Percentiles rank a stretch among this genome's conserved stretches.
Conservation (phyloP, 176 grass and related monocot species). For the Ananas comosus region DNA sequence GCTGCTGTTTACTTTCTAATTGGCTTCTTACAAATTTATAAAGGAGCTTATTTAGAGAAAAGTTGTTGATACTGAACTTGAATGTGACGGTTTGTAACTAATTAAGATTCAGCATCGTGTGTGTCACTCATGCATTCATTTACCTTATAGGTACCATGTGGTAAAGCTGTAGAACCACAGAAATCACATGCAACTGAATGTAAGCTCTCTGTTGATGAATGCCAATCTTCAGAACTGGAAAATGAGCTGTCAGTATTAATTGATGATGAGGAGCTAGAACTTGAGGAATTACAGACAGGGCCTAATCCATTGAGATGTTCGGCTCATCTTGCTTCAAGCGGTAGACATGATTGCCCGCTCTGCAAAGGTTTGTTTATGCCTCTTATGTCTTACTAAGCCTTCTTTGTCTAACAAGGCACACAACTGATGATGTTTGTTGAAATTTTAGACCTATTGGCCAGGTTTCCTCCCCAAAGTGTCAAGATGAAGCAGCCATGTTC, state of each 20-base stretch:
- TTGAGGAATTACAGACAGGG: constrained; percentile 80
- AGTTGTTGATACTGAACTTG: no score
- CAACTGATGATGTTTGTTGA: constrained; percentile 4
- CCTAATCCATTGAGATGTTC: constrained; percentile 90
- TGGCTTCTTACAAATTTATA: not conserved
- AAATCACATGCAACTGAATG: constrained; percentile 42
- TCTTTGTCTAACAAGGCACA: constrained; percentile 13
- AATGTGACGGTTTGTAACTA: no score
- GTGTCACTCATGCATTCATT: not conserved
- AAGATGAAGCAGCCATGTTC: constrained; percentile 86
- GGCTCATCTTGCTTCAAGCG: constrained; percentile 84
- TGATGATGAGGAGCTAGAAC: constrained; percentile 95
- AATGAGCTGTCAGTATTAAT: constrained; percentile 37
- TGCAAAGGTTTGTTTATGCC: constrained; percentile 67
- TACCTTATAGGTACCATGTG: constrained; percentile 44
- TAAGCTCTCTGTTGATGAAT: constrained; percentile 61
- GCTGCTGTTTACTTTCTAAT: not conserved
- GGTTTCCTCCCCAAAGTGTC: constrained; percentile 85
- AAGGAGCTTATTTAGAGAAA: no score
- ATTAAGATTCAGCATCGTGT: not conserved
- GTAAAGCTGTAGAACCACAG: constrained; percentile 35
- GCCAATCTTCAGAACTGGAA: constrained; percentile 38
- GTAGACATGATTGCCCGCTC: constrained; percentile 71
- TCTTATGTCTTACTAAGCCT: not conserved
- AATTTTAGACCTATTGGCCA: constrained; percentile 78